Evolutionary conservation across 768 basidiomycete genomes (phyloP).

Genomic region (Collybia sordida): DNA sequence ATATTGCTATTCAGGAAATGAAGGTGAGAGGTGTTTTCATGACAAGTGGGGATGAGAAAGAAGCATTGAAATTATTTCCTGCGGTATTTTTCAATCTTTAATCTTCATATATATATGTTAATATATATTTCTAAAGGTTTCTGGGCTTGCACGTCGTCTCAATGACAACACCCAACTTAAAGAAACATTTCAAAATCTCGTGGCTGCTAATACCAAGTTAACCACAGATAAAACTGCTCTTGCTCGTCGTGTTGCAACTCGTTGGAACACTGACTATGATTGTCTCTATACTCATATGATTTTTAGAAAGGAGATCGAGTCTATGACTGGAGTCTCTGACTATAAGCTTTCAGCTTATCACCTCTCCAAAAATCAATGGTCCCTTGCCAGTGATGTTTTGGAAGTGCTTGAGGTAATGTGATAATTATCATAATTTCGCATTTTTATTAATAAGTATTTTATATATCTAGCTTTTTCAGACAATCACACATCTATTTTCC

Average conservation of each 20-base stretch:
- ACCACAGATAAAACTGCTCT: constrained; percentile 14
- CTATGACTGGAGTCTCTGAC: constrained; percentile 12
- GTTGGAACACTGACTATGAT: constrained; percentile 28
- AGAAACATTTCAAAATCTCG: constrained; percentile 21
- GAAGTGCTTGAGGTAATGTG: constrained; percentile 23
- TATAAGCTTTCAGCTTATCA: constrained; percentile 15
- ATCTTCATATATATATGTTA: no score
- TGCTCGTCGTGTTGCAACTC: constrained; percentile 22
- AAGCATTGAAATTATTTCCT: constrained; percentile 14
- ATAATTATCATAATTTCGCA: neutral
- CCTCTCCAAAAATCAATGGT: constrained; percentile 22
- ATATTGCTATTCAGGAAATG: constrained; percentile 4
- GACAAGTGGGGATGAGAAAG: constrained; percentile 1
- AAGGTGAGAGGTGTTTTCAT: neutral
- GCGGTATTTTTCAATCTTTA: constrained; percentile 9
- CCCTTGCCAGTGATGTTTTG: constrained; percentile 19
- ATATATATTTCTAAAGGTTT: constrained; percentile 15
- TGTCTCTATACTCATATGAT: constrained; percentile 23
- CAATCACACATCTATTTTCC: neutral
- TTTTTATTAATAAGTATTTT: neutral
- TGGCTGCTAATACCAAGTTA: constrained; percentile 8
- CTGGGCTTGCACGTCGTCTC: constrained; percentile 21
- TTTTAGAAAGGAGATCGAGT: constrained; percentile 19
- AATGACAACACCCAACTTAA: constrained; percentile 20
- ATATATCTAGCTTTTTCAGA: neutral